These are phyloP conservation scores for Saccharomyces hybrid DNA, from an alignment of 1,139 yeast genomes.

Conservation along the genomic window DNA sequence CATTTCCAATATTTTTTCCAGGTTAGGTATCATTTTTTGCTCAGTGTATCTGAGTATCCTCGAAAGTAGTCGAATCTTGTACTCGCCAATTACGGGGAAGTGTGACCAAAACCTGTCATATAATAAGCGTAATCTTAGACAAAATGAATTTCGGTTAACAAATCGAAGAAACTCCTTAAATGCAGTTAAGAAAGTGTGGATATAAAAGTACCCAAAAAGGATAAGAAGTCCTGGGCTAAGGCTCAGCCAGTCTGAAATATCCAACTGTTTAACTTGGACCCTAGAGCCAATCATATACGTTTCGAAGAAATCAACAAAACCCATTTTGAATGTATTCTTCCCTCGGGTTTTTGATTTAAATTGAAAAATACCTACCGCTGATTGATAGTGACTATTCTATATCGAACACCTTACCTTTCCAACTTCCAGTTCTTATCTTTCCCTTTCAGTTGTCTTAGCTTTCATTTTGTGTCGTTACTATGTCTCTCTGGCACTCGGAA, in stretches of 20 bases:
- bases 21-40: constrained; percentile 8
- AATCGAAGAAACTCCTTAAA: background rate
- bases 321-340: constrained; percentile 6
- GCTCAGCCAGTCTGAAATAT: constrained; percentile 10
- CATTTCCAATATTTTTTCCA: constrained; percentile 8
- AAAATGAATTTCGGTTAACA: constrained; percentile 5
- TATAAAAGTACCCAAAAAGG: constrained; percentile 6
- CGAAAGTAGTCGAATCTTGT: constrained; percentile 8
- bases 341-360: too few species aligned
- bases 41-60: constrained; percentile 4
- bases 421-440: background rate
- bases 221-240: constrained; percentile 6
- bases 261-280: constrained; percentile 7
- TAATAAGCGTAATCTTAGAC: constrained; percentile 3
- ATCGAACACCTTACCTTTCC: background rate
- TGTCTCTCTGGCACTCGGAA: background rate
- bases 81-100: constrained; percentile 21
- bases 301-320: constrained; percentile 14
- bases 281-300: constrained; percentile 18
- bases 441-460: background rate
- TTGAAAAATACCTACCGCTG: too few species aligned
- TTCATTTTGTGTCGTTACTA: background rate
- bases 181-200: constrained; percentile 6
- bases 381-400: background rate
- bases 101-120: constrained; percentile 12